phyloP scores from a whole-genome alignment of 2,329 filamentous ascomycete genomes.

The Phoma sp. region DNA sequence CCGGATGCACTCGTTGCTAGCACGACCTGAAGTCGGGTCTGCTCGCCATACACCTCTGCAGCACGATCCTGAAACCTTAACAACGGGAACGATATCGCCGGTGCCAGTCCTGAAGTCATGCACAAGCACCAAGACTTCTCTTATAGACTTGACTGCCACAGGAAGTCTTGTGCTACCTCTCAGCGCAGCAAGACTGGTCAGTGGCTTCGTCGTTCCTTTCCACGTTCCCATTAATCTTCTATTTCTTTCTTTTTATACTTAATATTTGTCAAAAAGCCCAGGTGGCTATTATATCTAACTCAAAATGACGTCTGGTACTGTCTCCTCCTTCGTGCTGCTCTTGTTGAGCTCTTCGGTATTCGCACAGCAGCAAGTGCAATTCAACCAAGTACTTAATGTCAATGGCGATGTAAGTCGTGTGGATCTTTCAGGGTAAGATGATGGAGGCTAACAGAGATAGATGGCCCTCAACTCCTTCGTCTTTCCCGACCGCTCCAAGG shows the following conservation, averaged over 20 bases:
- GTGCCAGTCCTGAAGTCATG: slow-evolving; percentile 14
- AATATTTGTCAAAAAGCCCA: slow-evolving; percentile 37
- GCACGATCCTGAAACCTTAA: slow-evolving; percentile 28
- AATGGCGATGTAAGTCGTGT: slow-evolving; percentile 47
- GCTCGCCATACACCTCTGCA: slow-evolving; percentile 20
- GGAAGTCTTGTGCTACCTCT: slow-evolving; percentile 21
- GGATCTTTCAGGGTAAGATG: fast-evolving
- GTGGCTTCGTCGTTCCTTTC: slow-evolving; percentile 38
- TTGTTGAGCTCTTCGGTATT: slow-evolving; percentile 37
- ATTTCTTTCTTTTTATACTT: slow-evolving; percentile 29
- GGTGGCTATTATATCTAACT: slow-evolving; percentile 36
- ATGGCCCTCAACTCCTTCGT: slow-evolving; percentile 47
- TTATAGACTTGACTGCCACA: slow-evolving; percentile 33
- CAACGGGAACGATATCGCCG: slow-evolving; percentile 28
- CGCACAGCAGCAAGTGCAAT: slow-evolving; percentile 42
- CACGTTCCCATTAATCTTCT: slow-evolving; percentile 27
- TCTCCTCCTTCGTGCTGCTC: slow-evolving; percentile 40
- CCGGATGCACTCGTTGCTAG: slow-evolving; percentile 21
- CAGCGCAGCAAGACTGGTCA: slow-evolving; percentile 41
- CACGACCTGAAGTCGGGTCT: slow-evolving; percentile 25
- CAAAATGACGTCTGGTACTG: slow-evolving; percentile 47
- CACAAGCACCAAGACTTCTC: slow-evolving; percentile 20
- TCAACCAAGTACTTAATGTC: slow-evolving; percentile 49
- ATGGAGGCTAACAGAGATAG: slow-evolving; percentile 26
- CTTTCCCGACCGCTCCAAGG: slow-evolving; percentile 46